Conservation (phyloP, 2,329 filamentous ascomycete genomes). For the Aspergillus brasiliensis region DNA sequence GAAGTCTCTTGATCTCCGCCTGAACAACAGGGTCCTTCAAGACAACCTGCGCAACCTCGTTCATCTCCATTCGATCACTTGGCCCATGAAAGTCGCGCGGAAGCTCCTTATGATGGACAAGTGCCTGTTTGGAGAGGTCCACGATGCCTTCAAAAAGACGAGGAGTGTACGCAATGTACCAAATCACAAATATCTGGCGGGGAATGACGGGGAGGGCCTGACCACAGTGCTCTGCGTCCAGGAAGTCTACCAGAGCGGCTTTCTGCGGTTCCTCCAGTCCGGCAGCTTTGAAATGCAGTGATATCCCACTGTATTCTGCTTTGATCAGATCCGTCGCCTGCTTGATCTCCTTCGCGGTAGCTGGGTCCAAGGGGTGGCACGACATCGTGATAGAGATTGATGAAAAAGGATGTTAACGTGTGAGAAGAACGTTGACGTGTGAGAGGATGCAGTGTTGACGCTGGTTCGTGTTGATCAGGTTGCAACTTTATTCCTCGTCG, state of each 20-base stretch:
- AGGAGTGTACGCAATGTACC: background rate
- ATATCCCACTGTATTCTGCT: background rate
- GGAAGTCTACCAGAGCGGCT: background rate
- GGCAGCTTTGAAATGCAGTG: background rate
- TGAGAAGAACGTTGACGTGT: too few species aligned
- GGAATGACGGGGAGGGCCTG: background rate
- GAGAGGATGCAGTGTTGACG: too few species aligned
- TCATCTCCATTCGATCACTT: background rate
- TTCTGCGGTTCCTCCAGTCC: background rate
- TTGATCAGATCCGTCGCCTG: background rate
- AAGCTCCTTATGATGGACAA: background rate
- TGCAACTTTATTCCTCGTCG: too few species aligned
- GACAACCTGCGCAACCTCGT: background rate
- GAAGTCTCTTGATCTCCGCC: background rate
- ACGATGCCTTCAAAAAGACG: background rate
- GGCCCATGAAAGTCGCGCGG: background rate
- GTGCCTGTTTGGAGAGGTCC: background rate
- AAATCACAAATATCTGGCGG: background rate
- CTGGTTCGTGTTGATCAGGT: too few species aligned
- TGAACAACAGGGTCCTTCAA: background rate
- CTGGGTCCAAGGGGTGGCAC: background rate
- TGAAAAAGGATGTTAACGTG: too few species aligned
- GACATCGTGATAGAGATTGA: too few species aligned
- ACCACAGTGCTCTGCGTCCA: background rate
- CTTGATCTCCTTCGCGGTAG: background rate